Conservation (phyloP, 2,329 filamentous ascomycete genomes). For the Phialemonium atrogriseum region DNA sequence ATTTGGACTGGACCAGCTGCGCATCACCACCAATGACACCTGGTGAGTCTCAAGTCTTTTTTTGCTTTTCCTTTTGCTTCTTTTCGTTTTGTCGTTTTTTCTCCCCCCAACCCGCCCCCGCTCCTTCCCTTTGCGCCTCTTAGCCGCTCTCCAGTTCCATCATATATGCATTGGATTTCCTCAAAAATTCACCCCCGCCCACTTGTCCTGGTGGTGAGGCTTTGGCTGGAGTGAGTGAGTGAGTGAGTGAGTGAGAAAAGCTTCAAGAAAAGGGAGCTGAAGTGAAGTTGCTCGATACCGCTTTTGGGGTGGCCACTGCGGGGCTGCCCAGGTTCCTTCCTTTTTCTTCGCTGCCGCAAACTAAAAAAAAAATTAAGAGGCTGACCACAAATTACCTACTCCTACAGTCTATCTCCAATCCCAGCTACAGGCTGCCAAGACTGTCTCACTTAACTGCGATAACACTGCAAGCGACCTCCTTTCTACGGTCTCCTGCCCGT, state of each 20-base stretch:
- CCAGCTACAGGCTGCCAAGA: conserved; percentile 33
- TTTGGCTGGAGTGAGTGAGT: no score
- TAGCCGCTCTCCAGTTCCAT: no score
- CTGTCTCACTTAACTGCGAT: conserved; percentile 54
- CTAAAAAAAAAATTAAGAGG: conserved; percentile 7
- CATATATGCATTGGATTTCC: background rate
- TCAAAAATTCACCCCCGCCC: background rate
- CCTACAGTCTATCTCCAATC: conserved; percentile 39
- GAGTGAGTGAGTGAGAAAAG: no score
- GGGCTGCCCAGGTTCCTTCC: no score
- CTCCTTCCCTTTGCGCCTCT: no score
- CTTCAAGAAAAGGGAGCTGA: no score
- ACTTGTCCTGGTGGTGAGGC: no score
- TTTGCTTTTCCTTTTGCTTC: conserved; percentile 5
- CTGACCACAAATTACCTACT: conserved; percentile 5
- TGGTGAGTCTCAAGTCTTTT: conserved; percentile 51
- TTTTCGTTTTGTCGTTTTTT: no score
- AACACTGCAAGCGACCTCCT: conserved; percentile 58
- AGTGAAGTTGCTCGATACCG: no score
- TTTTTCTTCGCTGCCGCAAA: no score
- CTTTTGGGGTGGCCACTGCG: no score
- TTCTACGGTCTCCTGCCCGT: conserved; percentile 70
- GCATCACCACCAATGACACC: conserved; percentile 83
- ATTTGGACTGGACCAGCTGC: conserved; percentile 67
- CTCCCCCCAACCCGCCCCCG: no score